These are phyloP conservation scores for Byssothecium circinans DNA, from an alignment of 2,329 filamentous ascomycete species.

Conservation along the genomic window DNA sequence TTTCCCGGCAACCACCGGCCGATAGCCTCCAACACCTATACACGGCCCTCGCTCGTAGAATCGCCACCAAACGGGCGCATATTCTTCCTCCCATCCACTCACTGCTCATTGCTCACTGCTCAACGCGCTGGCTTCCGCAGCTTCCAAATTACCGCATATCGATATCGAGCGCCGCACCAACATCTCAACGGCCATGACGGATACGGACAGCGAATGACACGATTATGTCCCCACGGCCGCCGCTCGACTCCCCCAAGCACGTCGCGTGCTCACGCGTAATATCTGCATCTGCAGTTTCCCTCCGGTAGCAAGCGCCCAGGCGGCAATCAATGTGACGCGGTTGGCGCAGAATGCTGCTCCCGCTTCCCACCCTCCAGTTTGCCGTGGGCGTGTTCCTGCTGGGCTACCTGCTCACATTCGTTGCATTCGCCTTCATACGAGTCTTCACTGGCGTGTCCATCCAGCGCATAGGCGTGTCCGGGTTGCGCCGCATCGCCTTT, in stretches of 20 bases:
- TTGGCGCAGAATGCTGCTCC: conserved; percentile 17
- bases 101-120: too few relatives aligned
- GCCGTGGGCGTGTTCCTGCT: conserved; percentile 83
- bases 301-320: too few relatives aligned
- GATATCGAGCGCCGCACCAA: background rate
- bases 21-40: too few relatives aligned
- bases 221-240: conserved; percentile 31
- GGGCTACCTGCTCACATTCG: conserved; percentile 86
- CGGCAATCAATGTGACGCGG: conserved; percentile 24
- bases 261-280: conserved; percentile 30
- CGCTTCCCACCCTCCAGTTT: conserved; percentile 61
- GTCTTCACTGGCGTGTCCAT: conserved; percentile 94
- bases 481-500: conserved; percentile 86
- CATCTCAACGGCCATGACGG: background rate
- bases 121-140: too few relatives aligned
- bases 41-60: too few relatives aligned
- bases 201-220: background rate
- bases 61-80: too few relatives aligned
- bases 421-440: conserved; percentile 88
- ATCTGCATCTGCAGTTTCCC: too few relatives aligned
- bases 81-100: too few relatives aligned
- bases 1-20: too few relatives aligned
- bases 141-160: too few relatives aligned
- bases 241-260: conserved; percentile 23
- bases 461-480: conserved; percentile 90